Evolutionary conservation across 306 rosid genomes (phyloP).

Genomic region (Glycine tomentella): DNA sequence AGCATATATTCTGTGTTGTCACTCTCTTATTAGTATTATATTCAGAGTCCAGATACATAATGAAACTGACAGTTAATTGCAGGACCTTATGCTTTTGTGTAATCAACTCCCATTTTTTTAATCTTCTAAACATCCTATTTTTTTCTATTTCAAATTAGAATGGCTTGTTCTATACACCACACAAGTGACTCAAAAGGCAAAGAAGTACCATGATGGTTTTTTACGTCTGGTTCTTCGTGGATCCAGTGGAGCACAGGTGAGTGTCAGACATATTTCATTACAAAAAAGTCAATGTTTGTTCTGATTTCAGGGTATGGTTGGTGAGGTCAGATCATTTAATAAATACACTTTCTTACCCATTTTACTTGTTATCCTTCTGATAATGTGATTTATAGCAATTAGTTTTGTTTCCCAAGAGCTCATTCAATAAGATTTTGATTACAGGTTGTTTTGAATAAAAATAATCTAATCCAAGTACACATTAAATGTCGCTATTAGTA

Average conservation of each 20-base stretch:
- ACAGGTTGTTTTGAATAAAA: conserved; percentile 1
- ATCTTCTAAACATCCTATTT: conserved; percentile 37
- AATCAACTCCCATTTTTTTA: conserved; percentile 33
- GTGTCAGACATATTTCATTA: conserved; percentile 44
- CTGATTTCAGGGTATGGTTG: conserved; percentile 34
- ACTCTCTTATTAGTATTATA: neutral
- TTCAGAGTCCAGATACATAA: neutral
- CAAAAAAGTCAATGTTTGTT: conserved; percentile 17
- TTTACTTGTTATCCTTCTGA: conserved; percentile 14
- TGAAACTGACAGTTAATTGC: conserved; percentile 27
- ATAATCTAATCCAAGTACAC: conserved; percentile 6
- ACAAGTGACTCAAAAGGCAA: conserved; percentile 82
- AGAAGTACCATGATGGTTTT: conserved; percentile 89
- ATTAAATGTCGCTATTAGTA: neutral
- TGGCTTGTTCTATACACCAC: conserved; percentile 86
- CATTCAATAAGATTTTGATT: neutral
- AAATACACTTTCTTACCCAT: neutral
- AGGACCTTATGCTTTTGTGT: neutral
- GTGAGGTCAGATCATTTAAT: conserved; percentile 13
- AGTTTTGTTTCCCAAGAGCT: neutral
- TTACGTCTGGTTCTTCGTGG: conserved; percentile 59
- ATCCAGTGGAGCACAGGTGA: conserved; percentile 71
- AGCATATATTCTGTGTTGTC: neutral
- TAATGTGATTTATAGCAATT: conserved; percentile 13
- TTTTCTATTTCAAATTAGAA: conserved; percentile 53